These are phyloP conservation scores for Exophiala bonariae DNA, from an alignment of 2,329 filamentous ascomycete species.

Conservation along the genomic window DNA sequence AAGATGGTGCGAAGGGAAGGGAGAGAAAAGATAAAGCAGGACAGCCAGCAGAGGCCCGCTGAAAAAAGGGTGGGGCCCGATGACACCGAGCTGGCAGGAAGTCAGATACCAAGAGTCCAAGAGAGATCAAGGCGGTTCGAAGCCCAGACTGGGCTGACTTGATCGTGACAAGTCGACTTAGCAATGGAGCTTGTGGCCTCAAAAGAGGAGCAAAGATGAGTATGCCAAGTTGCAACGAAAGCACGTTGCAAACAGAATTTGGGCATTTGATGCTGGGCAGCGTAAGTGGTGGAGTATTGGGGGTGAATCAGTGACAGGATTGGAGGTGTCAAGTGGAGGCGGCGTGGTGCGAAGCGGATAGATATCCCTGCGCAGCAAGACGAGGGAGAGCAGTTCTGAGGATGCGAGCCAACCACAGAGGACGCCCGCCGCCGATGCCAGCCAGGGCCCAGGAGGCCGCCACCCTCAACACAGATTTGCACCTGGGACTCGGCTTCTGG, in stretches of 20 bases:
- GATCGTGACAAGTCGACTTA: constrained; percentile 7
- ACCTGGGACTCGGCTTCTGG: too few relatives aligned
- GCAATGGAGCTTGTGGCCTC: constrained; percentile 12
- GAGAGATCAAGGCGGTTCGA: neutral
- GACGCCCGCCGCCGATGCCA: too few relatives aligned
- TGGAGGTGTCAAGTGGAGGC: neutral
- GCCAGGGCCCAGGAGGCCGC: too few relatives aligned
- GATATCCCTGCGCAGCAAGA: neutral
- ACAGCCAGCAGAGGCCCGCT: too few relatives aligned
- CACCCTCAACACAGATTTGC: too few relatives aligned
- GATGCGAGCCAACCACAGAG: constrained; percentile 1
- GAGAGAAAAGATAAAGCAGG: neutral
- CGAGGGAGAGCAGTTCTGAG: too few relatives aligned
- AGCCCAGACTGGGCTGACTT: neutral
- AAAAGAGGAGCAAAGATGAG: constrained; percentile 4
- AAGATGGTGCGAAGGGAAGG: neutral
- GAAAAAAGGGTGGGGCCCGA: too few relatives aligned
- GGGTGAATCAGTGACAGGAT: neutral
- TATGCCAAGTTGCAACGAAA: constrained; percentile 9
- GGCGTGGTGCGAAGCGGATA: neutral
- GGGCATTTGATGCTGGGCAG: neutral
- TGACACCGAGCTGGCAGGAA: too few relatives aligned
- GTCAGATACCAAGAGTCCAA: neutral
- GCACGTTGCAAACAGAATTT: neutral
- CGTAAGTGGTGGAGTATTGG: neutral